Base-by-base conservation (phyloP, 2,329 filamentous ascomycete species). In the Curvularia eragrostidis region DNA sequence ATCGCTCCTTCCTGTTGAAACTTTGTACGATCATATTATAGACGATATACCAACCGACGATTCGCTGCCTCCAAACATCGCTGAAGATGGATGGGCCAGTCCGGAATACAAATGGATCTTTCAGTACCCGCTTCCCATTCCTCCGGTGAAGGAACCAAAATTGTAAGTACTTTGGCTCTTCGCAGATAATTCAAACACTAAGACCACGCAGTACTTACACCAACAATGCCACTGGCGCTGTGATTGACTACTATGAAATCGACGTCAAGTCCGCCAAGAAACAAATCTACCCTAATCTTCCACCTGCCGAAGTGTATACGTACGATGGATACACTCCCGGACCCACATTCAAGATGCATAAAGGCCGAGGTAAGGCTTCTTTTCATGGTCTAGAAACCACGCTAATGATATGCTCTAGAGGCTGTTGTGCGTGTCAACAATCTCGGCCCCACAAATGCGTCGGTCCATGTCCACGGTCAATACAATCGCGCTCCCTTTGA, bases 291-390 rank as follows among this genome's bases (percentile, higher is more conserved):
- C 79, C 79, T 3, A 68, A 78, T 48, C 71, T 81, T 8, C 70
- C 70, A 5, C 65, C 71, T 15, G 77, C 81, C 1, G 65, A 74
- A 9, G 56, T 81, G 28, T 70, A 79, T 21, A 84, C 84, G 6
- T 87, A 86, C 61, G 81, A 86, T 75, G 84, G 84, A 13, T 79
- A 82, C 7, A 76, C 78, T 4, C 84, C 84, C 6, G 85, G 85
- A 0, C 84, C 84, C 6, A 85, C 81, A 1, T 82, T 85, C 60
- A 68, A 79, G 34, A 78, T 85, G 58, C 75, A 77, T 5, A 73
- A 75, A 54, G 83, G 83, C 0, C 77, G 78, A 18, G 70, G 71
- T 68, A 64, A 39, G 63, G 38, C 15, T 49, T 9, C 6, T 12
- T 12, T 13, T 15, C 6, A 10, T 5, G 24, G 24, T 23, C 24